These are phyloP conservation scores for Candolleomyces aberdarensis DNA, from an alignment of 768 basidiomycete genomes.

Conservation along the genomic window DNA sequence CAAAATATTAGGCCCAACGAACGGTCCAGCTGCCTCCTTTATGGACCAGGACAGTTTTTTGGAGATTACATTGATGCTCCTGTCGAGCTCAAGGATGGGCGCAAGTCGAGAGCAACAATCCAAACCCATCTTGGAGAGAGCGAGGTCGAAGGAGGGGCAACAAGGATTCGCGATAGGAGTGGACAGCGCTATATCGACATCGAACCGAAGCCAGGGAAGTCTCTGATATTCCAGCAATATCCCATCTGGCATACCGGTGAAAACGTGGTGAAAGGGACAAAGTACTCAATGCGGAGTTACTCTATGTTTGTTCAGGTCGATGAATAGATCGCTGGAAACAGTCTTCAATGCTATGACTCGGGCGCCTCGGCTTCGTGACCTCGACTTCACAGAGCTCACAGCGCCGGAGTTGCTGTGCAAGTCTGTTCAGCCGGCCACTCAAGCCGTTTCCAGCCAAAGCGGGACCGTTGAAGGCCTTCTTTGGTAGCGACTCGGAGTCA, in stretches of 20 bases:
- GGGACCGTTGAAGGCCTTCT: no score
- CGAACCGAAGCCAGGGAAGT: slow-evolving; percentile 38
- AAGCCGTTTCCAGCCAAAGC: no score
- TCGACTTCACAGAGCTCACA: not conserved
- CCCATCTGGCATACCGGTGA: slow-evolving; percentile 40
- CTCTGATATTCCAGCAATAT: slow-evolving; percentile 43
- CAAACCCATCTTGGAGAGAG: slow-evolving; percentile 44
- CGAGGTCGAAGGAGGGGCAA: slow-evolving; percentile 37
- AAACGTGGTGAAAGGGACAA: slow-evolving; percentile 34
- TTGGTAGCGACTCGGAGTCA: no score
- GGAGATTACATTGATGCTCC: slow-evolving; percentile 36
- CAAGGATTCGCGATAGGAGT: slow-evolving; percentile 32
- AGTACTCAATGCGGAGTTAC: slow-evolving; percentile 40
- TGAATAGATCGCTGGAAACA: not conserved
- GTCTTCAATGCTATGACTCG: no score
- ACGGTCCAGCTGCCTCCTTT: slow-evolving; percentile 41
- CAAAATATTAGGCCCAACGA: slow-evolving; percentile 33
- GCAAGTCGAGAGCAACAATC: slow-evolving; percentile 36
- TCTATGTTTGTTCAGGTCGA: slow-evolving; percentile 30
- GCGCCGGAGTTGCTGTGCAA: no score
- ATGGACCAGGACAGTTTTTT: slow-evolving; percentile 43
- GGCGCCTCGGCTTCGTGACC: not conserved
- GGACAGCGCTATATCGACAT: slow-evolving; percentile 34
- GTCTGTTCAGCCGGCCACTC: no score
- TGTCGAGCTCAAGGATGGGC: slow-evolving; percentile 32